These are phyloP conservation scores for Colletotrichum viniferum DNA, from an alignment of 2,329 filamentous ascomycete genomes.

Conservation along the genomic window DNA sequence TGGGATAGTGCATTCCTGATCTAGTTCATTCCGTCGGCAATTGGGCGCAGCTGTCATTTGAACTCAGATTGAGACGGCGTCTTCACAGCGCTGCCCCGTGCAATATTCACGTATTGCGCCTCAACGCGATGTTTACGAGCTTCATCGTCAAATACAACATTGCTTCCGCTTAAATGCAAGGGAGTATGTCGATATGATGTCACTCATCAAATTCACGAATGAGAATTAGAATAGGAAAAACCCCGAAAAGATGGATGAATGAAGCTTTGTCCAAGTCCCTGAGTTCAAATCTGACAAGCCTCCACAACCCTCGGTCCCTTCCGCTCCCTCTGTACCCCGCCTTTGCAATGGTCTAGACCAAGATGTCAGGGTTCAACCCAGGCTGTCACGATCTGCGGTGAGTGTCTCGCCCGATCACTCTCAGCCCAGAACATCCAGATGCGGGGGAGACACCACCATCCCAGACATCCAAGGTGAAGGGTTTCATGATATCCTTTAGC, in stretches of 20 bases:
- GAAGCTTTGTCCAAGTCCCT: background rate
- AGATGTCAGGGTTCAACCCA: background rate
- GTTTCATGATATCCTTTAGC: background rate
- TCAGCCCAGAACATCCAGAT: background rate
- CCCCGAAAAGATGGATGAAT: background rate
- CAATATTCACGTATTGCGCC: background rate
- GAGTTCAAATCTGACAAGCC: background rate
- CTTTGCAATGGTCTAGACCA: background rate
- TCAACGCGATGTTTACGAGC: background rate
- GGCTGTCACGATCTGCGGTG: background rate
- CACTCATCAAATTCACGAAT: background rate
- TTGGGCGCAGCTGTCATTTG: background rate
- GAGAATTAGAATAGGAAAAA: background rate
- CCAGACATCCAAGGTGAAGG: background rate
- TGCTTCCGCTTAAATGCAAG: accelerated
- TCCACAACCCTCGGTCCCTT: background rate
- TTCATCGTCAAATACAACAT: background rate
- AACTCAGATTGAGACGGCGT: background rate
- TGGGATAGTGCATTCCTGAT: background rate
- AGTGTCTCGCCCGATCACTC: background rate
- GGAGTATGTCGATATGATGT: background rate
- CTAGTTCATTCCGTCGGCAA: background rate
- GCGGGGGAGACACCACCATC: background rate
- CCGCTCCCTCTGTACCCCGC: background rate
- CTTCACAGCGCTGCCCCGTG: background rate